These are phyloP conservation scores for Amphichorda felina DNA, from an alignment of 2,329 filamentous ascomycete species.

Conservation along the genomic window DNA sequence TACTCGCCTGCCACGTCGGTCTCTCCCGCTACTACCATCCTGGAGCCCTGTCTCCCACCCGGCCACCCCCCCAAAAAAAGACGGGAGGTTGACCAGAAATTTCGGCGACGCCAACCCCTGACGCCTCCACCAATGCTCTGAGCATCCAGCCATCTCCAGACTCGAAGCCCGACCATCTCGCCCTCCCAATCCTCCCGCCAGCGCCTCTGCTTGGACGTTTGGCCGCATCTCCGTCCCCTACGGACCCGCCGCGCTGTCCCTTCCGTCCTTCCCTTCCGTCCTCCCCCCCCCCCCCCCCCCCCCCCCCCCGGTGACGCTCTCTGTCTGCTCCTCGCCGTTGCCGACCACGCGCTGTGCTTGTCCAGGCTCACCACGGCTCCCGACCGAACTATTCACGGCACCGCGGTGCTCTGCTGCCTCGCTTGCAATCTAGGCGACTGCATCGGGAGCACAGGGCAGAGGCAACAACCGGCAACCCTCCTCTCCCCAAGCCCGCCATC, in stretches of 20 bases:
- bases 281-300: neutral
- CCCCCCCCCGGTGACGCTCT: neutral
- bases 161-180: slow-evolving; percentile 17
- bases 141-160: slow-evolving; percentile 29
- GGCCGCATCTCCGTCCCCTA: too few species aligned
- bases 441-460: too few species aligned
- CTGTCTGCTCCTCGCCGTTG: neutral
- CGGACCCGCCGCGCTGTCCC: neutral
- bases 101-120: slow-evolving; percentile 1
- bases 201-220: slow-evolving; percentile 2
- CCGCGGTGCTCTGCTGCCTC: too few species aligned
- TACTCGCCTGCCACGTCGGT: too few species aligned
- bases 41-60: too few species aligned
- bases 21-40: too few species aligned
- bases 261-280: neutral
- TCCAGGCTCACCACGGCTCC: neutral
- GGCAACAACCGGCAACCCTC: too few species aligned
- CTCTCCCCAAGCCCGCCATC: slow-evolving; percentile 13
- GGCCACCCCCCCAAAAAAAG: slow-evolving; percentile 1
- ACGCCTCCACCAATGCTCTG: slow-evolving; percentile 2
- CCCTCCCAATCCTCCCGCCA: slow-evolving; percentile 5
- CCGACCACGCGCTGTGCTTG: too few species aligned
- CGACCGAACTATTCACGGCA: too few species aligned
- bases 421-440: too few species aligned
- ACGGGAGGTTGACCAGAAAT: slow-evolving; percentile 1